Conservation (phyloP, 1,284 basidiomycete species). For the Ganoderma leucocontextum region DNA sequence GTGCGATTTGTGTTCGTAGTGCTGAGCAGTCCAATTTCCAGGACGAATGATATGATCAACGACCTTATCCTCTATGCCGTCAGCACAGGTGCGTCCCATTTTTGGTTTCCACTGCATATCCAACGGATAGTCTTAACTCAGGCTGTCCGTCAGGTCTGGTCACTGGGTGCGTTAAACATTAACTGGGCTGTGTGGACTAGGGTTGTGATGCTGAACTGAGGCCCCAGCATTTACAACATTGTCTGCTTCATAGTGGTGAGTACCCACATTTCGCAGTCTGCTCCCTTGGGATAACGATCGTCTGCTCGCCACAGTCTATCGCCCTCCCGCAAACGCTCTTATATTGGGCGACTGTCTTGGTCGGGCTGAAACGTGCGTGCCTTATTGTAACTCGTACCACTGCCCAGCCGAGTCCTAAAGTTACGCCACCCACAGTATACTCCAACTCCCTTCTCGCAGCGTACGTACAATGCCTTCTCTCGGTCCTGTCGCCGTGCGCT, state of each 20-base stretch:
- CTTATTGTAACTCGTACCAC: too few species aligned
- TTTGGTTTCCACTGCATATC: background rate
- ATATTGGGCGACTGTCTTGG: conserved; percentile 10
- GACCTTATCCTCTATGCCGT: conserved; percentile 9
- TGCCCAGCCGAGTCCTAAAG: background rate
- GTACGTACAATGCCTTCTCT: conserved; percentile 1
- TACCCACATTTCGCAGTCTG: background rate
- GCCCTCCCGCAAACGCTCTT: conserved; percentile 6
- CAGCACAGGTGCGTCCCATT: conserved; percentile 10
- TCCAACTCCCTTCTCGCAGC: conserved; percentile 16
- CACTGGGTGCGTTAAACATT: conserved; percentile 1
- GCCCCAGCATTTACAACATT: conserved; percentile 12
- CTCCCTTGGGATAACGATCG: background rate
- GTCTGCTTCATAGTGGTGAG: conserved; percentile 17
- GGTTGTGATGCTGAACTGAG: background rate
- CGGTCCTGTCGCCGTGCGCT: background rate
- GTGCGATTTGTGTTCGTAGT: too few species aligned
- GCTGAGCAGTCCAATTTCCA: conserved; percentile 2
- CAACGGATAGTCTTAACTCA: background rate
- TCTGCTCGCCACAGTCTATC: background rate
- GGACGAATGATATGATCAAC: conserved; percentile 13
- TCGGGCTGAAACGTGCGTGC: conserved; percentile 12
- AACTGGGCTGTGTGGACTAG: background rate
- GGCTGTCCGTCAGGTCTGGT: background rate
- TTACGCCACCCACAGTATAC: conserved; percentile 1